phyloP scores from a whole-genome alignment of 768 basidiomycete genomes.

The Agrocybe pediades region DNA sequence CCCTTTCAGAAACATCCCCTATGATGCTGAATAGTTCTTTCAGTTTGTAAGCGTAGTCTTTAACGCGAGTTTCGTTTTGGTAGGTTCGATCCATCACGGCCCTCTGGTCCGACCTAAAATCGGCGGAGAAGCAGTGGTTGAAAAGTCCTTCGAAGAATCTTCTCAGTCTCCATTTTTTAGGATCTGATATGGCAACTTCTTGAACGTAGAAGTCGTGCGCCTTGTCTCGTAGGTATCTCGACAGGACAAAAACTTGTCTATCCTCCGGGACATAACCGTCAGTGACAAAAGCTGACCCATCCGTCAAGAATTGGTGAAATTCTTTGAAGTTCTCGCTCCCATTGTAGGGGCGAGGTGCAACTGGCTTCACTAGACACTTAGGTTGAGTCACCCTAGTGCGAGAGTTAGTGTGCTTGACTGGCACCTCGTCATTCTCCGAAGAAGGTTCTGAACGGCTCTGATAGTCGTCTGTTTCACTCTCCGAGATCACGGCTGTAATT shows the following conservation, averaged over 20 bases:
- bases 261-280: neutral
- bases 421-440: neutral
- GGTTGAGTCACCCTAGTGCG: too few species aligned
- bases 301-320: neutral
- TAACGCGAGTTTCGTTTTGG: slow-evolving; percentile 26
- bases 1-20: slow-evolving; percentile 11
- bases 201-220: neutral
- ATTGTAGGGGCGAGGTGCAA: neutral
- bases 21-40: slow-evolving; percentile 29
- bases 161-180: slow-evolving; percentile 20
- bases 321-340: neutral
- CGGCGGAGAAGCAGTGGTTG: slow-evolving; percentile 33
- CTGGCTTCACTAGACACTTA: neutral
- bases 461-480: neutral
- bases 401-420: neutral
- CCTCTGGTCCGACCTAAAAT: slow-evolving; percentile 28
- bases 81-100: slow-evolving; percentile 14
- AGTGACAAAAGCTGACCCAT: neutral
- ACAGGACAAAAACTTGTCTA: neutral
- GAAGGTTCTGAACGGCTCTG: neutral
- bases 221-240: neutral
- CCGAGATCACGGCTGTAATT: neutral
- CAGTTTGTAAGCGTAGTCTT: slow-evolving; percentile 30
- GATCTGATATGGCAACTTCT: neutral
- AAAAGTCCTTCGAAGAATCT: slow-evolving; percentile 31